phyloP scores from a whole-genome alignment of 176 grass and related monocot species.

The Guadua angustifolia region DNA sequence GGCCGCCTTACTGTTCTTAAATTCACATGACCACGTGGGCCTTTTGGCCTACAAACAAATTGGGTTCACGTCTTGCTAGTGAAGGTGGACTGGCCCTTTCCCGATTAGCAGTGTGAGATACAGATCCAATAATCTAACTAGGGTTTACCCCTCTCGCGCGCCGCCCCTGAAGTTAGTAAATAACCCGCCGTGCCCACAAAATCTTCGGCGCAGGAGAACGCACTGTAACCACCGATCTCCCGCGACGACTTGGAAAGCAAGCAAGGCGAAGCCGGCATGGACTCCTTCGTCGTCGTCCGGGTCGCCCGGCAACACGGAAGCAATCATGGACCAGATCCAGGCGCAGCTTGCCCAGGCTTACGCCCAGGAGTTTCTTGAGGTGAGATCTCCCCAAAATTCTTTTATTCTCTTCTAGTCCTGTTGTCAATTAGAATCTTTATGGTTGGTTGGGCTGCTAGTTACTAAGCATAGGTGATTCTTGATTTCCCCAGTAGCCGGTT shows the following conservation, averaged over 20 bases:
- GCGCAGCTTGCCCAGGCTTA: constrained; percentile 81
- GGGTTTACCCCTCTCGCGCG: constrained; percentile 30
- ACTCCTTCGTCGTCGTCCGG: constrained; percentile 72
- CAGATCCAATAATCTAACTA: background rate
- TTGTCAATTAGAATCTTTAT: constrained; percentile 1
- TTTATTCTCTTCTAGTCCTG: background rate
- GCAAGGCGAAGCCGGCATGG: constrained; percentile 55
- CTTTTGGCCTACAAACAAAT: accelerated
- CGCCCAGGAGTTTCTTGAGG: constrained; percentile 87
- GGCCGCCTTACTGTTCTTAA: background rate
- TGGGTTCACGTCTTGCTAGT: background rate
- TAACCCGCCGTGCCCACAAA: constrained; percentile 8
- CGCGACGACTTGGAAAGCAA: constrained; percentile 29
- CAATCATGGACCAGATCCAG: constrained; percentile 88
- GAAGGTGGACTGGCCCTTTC: background rate
- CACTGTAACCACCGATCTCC: background rate
- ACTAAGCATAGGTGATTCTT: background rate
- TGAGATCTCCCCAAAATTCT: background rate
- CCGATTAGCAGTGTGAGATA: background rate
- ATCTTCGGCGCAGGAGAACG: background rate
- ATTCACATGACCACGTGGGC: background rate
- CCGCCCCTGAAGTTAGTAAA: constrained; percentile 12
- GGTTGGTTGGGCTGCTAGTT: constrained; percentile 10
- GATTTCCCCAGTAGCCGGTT: background rate
- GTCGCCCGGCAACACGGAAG: constrained; percentile 53